Evolutionary conservation across 1,284 basidiomycete genomes (phyloP).

Genomic region (Marasmius sp.): DNA sequence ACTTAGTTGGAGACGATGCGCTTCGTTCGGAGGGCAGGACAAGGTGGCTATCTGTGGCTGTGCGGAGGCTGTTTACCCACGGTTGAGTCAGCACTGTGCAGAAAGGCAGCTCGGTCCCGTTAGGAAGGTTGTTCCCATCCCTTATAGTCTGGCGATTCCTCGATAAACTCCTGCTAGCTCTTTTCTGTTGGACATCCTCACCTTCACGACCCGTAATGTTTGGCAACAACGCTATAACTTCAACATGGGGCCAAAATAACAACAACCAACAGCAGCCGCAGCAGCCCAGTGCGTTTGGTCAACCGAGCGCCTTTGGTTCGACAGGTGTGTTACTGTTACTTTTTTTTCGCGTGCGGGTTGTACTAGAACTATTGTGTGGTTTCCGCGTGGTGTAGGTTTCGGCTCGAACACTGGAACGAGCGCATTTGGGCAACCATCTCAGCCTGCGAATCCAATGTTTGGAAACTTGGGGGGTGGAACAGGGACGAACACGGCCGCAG

Average conservation of each 20-base stretch:
- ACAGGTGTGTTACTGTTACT: slow-evolving; percentile 32
- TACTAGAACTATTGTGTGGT: slow-evolving; percentile 16
- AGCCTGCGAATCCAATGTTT: slow-evolving; percentile 78
- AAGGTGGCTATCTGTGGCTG: background rate
- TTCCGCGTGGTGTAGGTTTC: slow-evolving; percentile 32
- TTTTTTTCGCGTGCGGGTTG: slow-evolving; percentile 17
- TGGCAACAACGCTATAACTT: slow-evolving; percentile 45
- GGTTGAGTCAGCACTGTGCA: background rate
- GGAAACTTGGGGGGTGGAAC: slow-evolving; percentile 50
- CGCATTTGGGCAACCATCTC: slow-evolving; percentile 48
- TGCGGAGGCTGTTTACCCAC: background rate
- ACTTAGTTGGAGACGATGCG: too few species aligned
- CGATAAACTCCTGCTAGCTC: slow-evolving; percentile 22
- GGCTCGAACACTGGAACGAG: slow-evolving; percentile 25
- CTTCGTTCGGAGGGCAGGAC: background rate
- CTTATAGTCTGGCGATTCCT: slow-evolving; percentile 7
- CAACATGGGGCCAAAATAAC: slow-evolving; percentile 61
- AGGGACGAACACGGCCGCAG: slow-evolving; percentile 34
- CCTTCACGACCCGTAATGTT: slow-evolving; percentile 47
- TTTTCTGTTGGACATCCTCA: slow-evolving; percentile 15
- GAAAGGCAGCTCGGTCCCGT: background rate
- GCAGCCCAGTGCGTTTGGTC: slow-evolving; percentile 44
- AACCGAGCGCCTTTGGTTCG: slow-evolving; percentile 43
- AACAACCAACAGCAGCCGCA: slow-evolving; percentile 41
- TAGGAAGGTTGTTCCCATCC: slow-evolving; percentile 1